phyloP scores from a whole-genome alignment of 257 asterid species.

The Solanum habrochaites region DNA sequence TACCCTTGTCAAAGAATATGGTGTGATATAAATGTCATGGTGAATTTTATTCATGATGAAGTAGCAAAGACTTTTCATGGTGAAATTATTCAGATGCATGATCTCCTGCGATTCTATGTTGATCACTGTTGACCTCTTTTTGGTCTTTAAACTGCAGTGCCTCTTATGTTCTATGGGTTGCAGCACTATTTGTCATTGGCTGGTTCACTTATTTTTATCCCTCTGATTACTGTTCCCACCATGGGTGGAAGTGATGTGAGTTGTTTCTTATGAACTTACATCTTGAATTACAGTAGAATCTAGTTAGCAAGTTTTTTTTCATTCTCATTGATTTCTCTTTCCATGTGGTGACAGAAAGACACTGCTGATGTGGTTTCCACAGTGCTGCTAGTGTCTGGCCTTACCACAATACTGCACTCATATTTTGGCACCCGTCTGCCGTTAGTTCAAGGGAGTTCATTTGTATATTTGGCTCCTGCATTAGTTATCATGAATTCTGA shows the following conservation, averaged over 20 bases:
- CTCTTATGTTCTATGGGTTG: constrained; percentile 57
- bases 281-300: not conserved
- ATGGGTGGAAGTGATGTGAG: constrained; percentile 99
- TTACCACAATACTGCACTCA: constrained; percentile 69
- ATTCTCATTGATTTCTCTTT: constrained; percentile 1
- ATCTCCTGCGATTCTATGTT: not conserved
- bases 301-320: not conserved
- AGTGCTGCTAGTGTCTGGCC: constrained; percentile 78
- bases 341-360: constrained; percentile 57
- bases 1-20: not conserved
- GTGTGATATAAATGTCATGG: not conserved
- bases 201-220: constrained; percentile 92
- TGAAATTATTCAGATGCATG: not conserved
- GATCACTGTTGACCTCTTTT: constrained; percentile 2
- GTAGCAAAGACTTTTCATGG: not conserved
- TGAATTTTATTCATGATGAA: not conserved
- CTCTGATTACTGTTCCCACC: constrained; percentile 71
- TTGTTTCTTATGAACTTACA: not conserved
- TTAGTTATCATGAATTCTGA: constrained; percentile 78
- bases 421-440: constrained; percentile 91
- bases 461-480: constrained; percentile 94
- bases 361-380: constrained; percentile 88
- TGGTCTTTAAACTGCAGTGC: constrained; percentile 44
- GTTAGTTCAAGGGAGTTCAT: constrained; percentile 95
- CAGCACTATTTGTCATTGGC: constrained; percentile 94